phyloP scores from a whole-genome alignment of 495 filamentous ascomycete species.

The Rusavskia elegans region DNA sequence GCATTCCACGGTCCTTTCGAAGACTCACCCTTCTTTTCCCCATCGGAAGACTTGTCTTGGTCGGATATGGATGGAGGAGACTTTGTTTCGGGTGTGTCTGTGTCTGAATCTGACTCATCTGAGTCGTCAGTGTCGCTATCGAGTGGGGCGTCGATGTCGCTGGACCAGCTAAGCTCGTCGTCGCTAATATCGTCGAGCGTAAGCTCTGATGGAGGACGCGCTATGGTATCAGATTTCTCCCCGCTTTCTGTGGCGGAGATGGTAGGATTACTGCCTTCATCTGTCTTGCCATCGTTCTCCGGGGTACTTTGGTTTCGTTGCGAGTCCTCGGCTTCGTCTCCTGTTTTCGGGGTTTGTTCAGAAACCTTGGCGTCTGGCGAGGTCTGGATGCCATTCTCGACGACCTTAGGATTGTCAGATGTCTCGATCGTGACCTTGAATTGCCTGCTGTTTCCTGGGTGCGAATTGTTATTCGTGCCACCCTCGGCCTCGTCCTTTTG shows the following conservation, averaged over 20 bases:
- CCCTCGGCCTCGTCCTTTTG: background rate
- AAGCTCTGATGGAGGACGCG: background rate
- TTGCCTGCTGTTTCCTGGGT: background rate
- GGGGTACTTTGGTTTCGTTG: background rate
- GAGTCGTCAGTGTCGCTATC: background rate
- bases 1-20: constrained; percentile 32
- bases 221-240: constrained; percentile 1
- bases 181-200: constrained; percentile 3
- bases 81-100: background rate
- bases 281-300: background rate
- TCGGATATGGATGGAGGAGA: background rate
- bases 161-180: constrained; percentile 6
- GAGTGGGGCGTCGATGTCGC: constrained; percentile 3
- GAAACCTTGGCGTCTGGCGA: background rate
- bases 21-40: constrained; percentile 5
- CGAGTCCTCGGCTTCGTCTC: background rate
- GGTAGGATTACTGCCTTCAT: background rate
- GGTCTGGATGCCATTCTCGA: background rate
- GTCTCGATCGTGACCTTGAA: background rate
- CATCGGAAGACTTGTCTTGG: constrained; percentile 4
- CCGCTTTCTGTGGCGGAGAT: background rate
- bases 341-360: background rate
- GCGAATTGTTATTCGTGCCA: background rate
- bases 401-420: background rate
- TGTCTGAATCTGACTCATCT: background rate